These are phyloP conservation scores for Lactifluus rugatus DNA, from an alignment of 768 basidiomycete genomes.

Conservation along the genomic window DNA sequence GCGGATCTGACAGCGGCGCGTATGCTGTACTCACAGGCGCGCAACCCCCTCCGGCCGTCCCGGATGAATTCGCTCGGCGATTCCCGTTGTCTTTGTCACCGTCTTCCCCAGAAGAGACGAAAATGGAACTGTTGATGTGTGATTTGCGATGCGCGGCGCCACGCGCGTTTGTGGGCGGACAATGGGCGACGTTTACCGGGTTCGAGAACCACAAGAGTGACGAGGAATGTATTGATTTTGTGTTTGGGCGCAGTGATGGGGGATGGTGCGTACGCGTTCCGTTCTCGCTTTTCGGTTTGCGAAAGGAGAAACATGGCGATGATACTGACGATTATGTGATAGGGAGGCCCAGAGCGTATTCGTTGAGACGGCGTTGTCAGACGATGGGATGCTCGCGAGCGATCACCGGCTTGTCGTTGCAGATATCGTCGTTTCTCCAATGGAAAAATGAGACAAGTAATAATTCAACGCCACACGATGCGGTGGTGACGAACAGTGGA, in stretches of 20 bases:
- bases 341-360: slow-evolving; percentile 1
- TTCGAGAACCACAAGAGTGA: slow-evolving; percentile 34
- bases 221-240: slow-evolving; percentile 41
- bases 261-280: slow-evolving; percentile 31
- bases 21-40: slow-evolving; percentile 42
- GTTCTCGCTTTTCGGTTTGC: background rate
- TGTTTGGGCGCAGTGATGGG: slow-evolving; percentile 40
- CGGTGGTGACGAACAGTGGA: background rate
- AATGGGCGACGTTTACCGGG: slow-evolving; percentile 45
- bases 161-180: slow-evolving; percentile 33
- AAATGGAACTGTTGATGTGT: slow-evolving; percentile 22
- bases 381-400: slow-evolving; percentile 40
- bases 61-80: slow-evolving; percentile 34
- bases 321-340: background rate
- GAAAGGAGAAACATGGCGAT: too few species aligned
- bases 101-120: background rate
- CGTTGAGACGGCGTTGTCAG: background rate
- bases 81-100: slow-evolving; percentile 27
- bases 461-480: background rate
- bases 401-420: slow-evolving; percentile 49
- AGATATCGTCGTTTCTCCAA: slow-evolving; percentile 25
- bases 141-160: slow-evolving; percentile 38
- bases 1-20: slow-evolving; percentile 38
- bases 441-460: background rate
- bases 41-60: slow-evolving; percentile 32